Evolutionary conservation across 805 yeast genomes (phyloP), one percentile per base, ranked within the genome.

Genomic region (Suhomyces xylopsoci): DNA sequence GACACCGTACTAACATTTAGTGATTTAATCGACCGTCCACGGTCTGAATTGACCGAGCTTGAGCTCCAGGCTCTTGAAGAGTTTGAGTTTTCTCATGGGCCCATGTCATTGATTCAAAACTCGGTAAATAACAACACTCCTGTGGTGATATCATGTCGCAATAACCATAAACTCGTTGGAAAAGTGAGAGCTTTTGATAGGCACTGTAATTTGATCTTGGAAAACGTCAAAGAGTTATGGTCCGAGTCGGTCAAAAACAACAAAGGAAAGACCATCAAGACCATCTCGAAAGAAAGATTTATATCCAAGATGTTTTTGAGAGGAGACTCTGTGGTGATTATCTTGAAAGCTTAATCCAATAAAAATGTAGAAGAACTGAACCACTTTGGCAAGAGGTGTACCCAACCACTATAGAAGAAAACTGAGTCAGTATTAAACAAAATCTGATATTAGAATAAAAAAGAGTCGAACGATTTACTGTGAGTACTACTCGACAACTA

Each of bases 111-210:
- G 25, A 80, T 94, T n/a, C 90, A 91, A 59, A 84, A 85, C 45
- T 91, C 98, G 0, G 87, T 90, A 41, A 80, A 84, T 55, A 80
- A 83, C 50, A 85, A 84, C 49, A 80, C 88, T 2, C 90, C 90
- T 24, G 90, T 94, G 4, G 81, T 94, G 53, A 88, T 94, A 55
- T 89, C 97, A 19, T 81, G 96, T 55, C 81, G 99, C 64, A 94
- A 94, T 68, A 92, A 93, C 68, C 97, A 92, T 66, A 94, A 94
- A 70, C 77, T 94, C 41, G 80, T 94, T 28, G 97, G 92, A 1
- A 83, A 89, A 58, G 94, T 94, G 48, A 88, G 88, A 64, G 97
- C 98, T 0, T 94, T 91, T 68, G 99, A 94, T 67, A 84, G 97
- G 65, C 99, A 94, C 70, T 87, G 97, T 57, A 94, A 94, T 69